Evolutionary conservation across 441 rosid species (phyloP).

Genomic region (Adansonia rubrostipa): DNA sequence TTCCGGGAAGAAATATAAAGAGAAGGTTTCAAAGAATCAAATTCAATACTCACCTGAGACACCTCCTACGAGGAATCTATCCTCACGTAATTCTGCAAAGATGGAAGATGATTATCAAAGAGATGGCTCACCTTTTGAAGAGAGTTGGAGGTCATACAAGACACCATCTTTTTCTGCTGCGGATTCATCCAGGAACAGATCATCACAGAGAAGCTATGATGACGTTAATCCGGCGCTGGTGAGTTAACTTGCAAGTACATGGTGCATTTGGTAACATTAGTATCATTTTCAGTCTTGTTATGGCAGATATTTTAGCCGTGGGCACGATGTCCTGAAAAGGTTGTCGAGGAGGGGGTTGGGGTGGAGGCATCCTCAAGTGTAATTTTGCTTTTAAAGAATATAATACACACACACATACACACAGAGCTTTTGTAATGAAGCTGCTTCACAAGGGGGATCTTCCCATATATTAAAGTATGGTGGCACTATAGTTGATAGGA

Average conservation of each 20-base stretch:
- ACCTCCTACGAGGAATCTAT: slow-evolving; percentile 49
- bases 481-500: not conserved
- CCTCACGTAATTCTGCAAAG: slow-evolving; percentile 47
- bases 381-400: slow-evolving; percentile 12
- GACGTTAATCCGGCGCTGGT: slow-evolving; percentile 47
- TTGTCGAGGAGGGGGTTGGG: not conserved
- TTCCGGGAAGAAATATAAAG: slow-evolving; percentile 53
- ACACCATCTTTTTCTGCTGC: slow-evolving; percentile 54
- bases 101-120: slow-evolving; percentile 53
- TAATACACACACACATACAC: not conserved
- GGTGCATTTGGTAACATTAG: not conserved
- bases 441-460: not conserved
- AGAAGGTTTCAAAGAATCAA: slow-evolving; percentile 48
- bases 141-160: slow-evolving; percentile 59
- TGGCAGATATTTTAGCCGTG: not conserved
- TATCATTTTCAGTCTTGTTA: slow-evolving; percentile 9
- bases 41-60: slow-evolving; percentile 62
- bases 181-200: slow-evolving; percentile 64
- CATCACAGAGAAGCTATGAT: slow-evolving; percentile 52
- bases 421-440: no score
- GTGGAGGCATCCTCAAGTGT: not conserved
- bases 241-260: slow-evolving; percentile 32
- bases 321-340: not conserved
- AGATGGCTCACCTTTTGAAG: slow-evolving; percentile 64
- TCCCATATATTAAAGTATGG: not conserved